Evolutionary conservation across 225 moss, liverwort and hornwort genomes (phyloP), one percentile per base, ranked within the genome.

Genomic region (Marchantia polymorpha): DNA sequence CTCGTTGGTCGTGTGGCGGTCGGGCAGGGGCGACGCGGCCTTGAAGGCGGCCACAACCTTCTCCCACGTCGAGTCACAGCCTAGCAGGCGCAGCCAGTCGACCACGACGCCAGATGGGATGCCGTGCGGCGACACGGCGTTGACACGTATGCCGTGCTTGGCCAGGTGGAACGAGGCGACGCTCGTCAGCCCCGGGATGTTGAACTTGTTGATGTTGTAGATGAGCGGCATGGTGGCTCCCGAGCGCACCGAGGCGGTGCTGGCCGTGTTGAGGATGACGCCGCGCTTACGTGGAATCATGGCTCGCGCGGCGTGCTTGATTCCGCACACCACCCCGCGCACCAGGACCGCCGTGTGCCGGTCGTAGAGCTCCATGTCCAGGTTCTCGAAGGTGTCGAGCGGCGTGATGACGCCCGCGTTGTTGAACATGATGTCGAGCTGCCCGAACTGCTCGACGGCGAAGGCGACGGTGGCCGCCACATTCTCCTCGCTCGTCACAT

Each of bases 351-450:
- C 19, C 31, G 69, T 68, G 70, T 5, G 31, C 11, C 69, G 68
- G 49, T 83, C 83, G 53, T 79, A 76, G 0, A 0, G n/a, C 0
- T 52, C 71, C 75, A 83, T 75, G 60, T 83, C 69, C 13, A 79
- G 30, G 60, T 26, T 25, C 19, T 83, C 20, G 52, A 80, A 51
- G 1, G 48, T 25, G 4, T 68, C 74, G 0, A 50, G 4, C 4
- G 59, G 59, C 8, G 77, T 50, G 0, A 52, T 0, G 0, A 66
- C 53, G 0, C 59, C 69, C 0, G 79, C 80, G 52, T 80, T 80
- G 80, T 76, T 80, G 63, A 7, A 47, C 71, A 83, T 76, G 71
- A 80, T 76, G 75, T 83, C 80, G 20, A 83, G 69, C 70, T 80
- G 76, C 30, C 80, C 83, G 63, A 83, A 80, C 49, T 80, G 66